A percentile compares a stretch with the other conserved stretches of the same genome.
phyloP scores from a whole-genome alignment of 2,329 filamentous ascomycete species.

The Colletotrichum gigasporum region DNA sequence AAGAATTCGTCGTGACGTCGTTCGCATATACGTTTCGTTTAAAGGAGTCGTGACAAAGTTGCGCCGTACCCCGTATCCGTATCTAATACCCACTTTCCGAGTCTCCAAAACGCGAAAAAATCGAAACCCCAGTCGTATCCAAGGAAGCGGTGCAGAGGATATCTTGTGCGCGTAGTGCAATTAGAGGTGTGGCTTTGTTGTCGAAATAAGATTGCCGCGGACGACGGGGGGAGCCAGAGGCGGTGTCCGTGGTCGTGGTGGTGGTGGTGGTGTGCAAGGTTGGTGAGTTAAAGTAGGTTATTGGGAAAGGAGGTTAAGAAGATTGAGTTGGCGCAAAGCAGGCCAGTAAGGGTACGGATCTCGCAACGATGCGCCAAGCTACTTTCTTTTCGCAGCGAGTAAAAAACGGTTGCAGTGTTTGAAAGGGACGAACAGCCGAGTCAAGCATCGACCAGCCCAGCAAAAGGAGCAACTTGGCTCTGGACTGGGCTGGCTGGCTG shows the following conservation, averaged over 20 bases:
- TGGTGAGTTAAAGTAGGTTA: slow-evolving; percentile 2
- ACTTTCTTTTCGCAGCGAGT: background rate
- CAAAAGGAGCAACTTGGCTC: background rate
- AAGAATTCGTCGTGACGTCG: slow-evolving; percentile 28
- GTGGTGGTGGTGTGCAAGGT: background rate
- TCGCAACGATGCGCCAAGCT: background rate
- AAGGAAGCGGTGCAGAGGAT: background rate
- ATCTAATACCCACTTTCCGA: slow-evolving; percentile 18
- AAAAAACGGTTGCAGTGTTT: slow-evolving; percentile 6
- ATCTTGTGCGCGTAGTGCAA: background rate
- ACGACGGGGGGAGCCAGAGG: background rate
- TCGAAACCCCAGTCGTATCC: background rate
- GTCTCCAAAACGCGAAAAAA: background rate
- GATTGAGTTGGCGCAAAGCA: slow-evolving; percentile 16
- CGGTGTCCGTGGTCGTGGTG: background rate
- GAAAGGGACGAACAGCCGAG: slow-evolving; percentile 15
- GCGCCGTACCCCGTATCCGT: slow-evolving; percentile 19
- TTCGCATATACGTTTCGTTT: slow-evolving; percentile 26
- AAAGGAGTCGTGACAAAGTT: slow-evolving; percentile 29
- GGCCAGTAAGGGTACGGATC: background rate
- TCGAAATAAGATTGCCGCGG: slow-evolving; percentile 11
- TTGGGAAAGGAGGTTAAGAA: slow-evolving; percentile 5
- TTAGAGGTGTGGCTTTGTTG: background rate
- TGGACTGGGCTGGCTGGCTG: background rate
- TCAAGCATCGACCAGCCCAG: slow-evolving; percentile 4